Evolutionary conservation across 768 basidiomycete genomes (phyloP).

Genomic region (Rhizopogon sp.): DNA sequence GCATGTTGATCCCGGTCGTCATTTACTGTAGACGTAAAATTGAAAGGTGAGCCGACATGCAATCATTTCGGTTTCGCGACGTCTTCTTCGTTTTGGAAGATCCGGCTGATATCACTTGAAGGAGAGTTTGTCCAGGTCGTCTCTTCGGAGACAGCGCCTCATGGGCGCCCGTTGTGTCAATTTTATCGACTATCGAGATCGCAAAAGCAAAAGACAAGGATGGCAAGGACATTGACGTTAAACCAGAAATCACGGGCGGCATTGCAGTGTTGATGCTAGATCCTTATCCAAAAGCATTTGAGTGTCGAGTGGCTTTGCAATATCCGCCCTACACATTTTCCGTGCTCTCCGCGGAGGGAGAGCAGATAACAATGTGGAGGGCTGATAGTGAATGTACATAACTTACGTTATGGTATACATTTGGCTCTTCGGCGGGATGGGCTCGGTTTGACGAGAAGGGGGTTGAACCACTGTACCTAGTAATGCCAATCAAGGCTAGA

Average conservation of each 20-base stretch:
- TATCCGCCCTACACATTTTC: background rate
- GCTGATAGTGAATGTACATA: too few relatives aligned
- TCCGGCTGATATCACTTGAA: too few relatives aligned
- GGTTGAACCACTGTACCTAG: too few relatives aligned
- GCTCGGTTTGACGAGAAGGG: too few relatives aligned
- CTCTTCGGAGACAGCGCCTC: background rate
- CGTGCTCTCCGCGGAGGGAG: background rate
- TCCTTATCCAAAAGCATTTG: too few relatives aligned
- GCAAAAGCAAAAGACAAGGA: background rate
- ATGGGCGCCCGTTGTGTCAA: background rate
- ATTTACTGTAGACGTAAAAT: background rate
- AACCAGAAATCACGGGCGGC: background rate
- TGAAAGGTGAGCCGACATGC: background rate
- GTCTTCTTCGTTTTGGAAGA: too few relatives aligned
- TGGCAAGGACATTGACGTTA: background rate
- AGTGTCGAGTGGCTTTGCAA: too few relatives aligned
- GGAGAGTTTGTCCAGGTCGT: background rate
- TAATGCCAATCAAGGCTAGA: too few relatives aligned
- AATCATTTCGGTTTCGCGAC: background rate
- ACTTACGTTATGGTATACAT: too few relatives aligned
- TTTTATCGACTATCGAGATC: background rate
- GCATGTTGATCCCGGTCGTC: background rate
- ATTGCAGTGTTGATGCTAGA: too few relatives aligned
- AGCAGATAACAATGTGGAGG: too few relatives aligned
- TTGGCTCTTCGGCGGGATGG: too few relatives aligned